Conservation (phyloP, 345 rosid species). For the Euphorbia peplus region DNA sequence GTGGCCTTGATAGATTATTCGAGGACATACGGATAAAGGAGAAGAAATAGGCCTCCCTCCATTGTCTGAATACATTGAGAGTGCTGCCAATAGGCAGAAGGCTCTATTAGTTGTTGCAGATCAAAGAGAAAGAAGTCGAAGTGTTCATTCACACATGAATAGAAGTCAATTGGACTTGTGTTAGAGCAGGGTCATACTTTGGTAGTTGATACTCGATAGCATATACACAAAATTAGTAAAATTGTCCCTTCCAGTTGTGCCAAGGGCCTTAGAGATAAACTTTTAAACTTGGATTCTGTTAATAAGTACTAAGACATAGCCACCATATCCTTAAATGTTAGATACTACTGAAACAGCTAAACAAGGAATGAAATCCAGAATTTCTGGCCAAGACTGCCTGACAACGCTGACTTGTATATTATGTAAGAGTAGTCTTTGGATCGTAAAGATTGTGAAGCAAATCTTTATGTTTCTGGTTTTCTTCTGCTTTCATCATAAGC, state of each 20-base stretch:
- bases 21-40: conserved; percentile 48
- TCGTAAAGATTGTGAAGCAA: too few species aligned
- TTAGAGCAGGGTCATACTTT: conserved; percentile 17
- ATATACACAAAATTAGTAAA: background rate
- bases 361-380: too few species aligned
- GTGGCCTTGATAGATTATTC: conserved; percentile 51
- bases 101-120: conserved; percentile 42
- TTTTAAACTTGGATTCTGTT: background rate
- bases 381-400: too few species aligned
- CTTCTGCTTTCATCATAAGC: too few species aligned
- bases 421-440: too few species aligned
- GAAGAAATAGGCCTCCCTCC: conserved; percentile 57
- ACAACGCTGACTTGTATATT: too few species aligned
- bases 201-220: background rate
- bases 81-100: conserved; percentile 49
- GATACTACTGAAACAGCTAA: too few species aligned
- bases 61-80: conserved; percentile 55
- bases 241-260: background rate
- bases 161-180: conserved; percentile 47
- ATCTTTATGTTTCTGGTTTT: too few species aligned
- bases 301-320: background rate
- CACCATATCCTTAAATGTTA: background rate
- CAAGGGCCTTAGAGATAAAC: background rate
- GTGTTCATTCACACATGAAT: conserved; percentile 2
- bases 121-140: conserved; percentile 35